Base-by-base conservation (phyloP, 305 asterid species). In the Ajuga reptans region DNA sequence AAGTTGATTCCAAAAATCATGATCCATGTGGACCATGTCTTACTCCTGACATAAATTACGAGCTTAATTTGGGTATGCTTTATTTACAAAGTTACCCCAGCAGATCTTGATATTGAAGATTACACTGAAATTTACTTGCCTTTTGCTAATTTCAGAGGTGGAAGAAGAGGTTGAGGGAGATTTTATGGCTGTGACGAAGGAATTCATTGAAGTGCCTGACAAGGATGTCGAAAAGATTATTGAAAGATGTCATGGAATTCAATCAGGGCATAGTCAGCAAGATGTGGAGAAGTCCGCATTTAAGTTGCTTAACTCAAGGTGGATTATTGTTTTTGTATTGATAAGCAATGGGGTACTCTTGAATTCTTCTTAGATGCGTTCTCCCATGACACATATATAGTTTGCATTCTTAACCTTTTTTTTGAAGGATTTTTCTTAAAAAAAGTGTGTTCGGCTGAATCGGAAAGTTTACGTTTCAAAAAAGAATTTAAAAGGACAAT, bases 251-350 rank as follows among this genome's bases (percentile, higher is more conserved):
- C 37, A 5, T 8, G 77, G 66, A 61, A 54, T 60, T 55, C 81
- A 64, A 66, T 71, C 63, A 64, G 75, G 57, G 36, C 56, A 41
- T 64, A 68, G 74, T 53, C 80, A 54, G 79, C 79, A 80, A 73
- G 87, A 80, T 64, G 92, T 75, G 55, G 92, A 87, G 80, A 89
- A 81, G 75, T 49, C 66, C 6, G 92, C 89, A 5, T 72, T 86
- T 75, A 78, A 79, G 82, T 78, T 89, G 54, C 95, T 92, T 77
- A 89, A 91, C 69, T 62, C 77, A 65, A 86, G 97, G 97, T 90
- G 37, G 36, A 66, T 42, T 43, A 46, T 75, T 72, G 7, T 52
- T 24, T 42, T 71, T 60, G 66, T 65, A 21, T 66, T 50, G 69
- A 5, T 29, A 4, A 14, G 14, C 49, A 37, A 11, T 10, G n/a